These are phyloP conservation scores for Penicillium diatomitis DNA, from an alignment of 495 filamentous ascomycete genomes.

Conservation along the genomic window DNA sequence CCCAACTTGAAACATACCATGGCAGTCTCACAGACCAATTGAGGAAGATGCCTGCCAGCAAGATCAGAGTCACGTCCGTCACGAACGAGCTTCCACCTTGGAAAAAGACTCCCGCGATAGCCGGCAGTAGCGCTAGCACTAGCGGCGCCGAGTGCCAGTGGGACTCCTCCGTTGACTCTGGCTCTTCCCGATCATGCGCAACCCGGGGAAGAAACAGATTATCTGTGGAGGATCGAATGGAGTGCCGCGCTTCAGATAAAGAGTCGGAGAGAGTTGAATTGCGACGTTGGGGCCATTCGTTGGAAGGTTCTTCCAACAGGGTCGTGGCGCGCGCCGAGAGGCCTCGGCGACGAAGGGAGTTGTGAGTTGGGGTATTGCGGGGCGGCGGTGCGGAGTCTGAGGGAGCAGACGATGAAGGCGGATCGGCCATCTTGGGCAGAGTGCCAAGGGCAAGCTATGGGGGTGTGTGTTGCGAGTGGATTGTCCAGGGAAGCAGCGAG, in stretches of 20 bases:
- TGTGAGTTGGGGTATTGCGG: slow-evolving; percentile 4
- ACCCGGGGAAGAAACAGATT: slow-evolving; percentile 60
- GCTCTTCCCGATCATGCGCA: slow-evolving; percentile 12
- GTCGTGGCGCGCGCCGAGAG: slow-evolving; percentile 30
- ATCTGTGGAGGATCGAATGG: slow-evolving; percentile 62
- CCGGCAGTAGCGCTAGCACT: slow-evolving; percentile 73
- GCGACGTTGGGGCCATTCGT: slow-evolving; percentile 41
- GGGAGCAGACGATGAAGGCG: slow-evolving; percentile 5
- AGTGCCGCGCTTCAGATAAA: slow-evolving; percentile 55
- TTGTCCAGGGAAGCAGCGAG: no score
- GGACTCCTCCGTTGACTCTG: slow-evolving; percentile 39
- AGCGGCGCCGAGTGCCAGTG: slow-evolving; percentile 72
- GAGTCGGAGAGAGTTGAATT: slow-evolving; percentile 70
- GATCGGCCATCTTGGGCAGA: slow-evolving; percentile 11
- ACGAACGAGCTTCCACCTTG: slow-evolving; percentile 71
- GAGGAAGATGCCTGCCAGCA: slow-evolving; percentile 72
- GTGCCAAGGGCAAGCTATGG: no score
- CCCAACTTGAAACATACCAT: slow-evolving; percentile 47
- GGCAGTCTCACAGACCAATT: slow-evolving; percentile 90
- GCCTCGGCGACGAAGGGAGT: slow-evolving; percentile 30
- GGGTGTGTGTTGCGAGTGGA: no score
- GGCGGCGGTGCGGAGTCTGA: slow-evolving; percentile 2
- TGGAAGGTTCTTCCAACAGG: slow-evolving; percentile 24
- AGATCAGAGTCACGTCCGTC: slow-evolving; percentile 75
- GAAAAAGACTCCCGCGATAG: slow-evolving; percentile 76